Percentiles rank a stretch among this genome's conserved stretches.
Evolutionary conservation across 1,139 yeast species (phyloP).

Genomic region (Scheffersomyces cryptocercus): DNA sequence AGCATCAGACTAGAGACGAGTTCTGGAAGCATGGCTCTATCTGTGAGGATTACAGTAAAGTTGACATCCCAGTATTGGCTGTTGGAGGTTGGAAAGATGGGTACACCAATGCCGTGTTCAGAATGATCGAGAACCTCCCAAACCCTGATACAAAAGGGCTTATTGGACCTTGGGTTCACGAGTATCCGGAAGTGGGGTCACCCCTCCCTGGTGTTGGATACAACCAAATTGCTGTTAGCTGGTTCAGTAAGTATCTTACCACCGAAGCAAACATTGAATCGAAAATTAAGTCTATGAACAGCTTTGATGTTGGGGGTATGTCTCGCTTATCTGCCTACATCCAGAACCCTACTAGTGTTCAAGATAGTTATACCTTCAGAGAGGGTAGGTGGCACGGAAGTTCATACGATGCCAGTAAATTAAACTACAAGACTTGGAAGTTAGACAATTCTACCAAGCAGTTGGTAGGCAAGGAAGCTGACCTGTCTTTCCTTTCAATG

Average conservation of each 20-base stretch:
- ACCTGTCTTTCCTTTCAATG: neutral
- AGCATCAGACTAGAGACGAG: slow-evolving; percentile 40
- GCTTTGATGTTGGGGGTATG: slow-evolving; percentile 12
- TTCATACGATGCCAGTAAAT: neutral
- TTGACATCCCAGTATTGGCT: slow-evolving; percentile 40
- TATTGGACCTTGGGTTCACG: slow-evolving; percentile 49
- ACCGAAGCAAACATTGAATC: slow-evolving; percentile 17
- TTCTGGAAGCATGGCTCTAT: slow-evolving; percentile 46
- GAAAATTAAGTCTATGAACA: neutral
- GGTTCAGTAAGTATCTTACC: slow-evolving; percentile 36
- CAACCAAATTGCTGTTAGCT: slow-evolving; percentile 34
- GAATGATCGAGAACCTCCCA: slow-evolving; percentile 37
- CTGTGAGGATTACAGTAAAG: slow-evolving; percentile 34
- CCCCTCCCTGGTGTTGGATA: slow-evolving; percentile 43
- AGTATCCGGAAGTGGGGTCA: slow-evolving; percentile 44
- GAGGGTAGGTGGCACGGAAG: slow-evolving; percentile 38
- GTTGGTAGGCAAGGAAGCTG: neutral
- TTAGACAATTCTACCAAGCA: neutral
- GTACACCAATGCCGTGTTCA: slow-evolving; percentile 38
- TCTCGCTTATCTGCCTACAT: slow-evolving; percentile 38
- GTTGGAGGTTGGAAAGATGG: slow-evolving; percentile 49
- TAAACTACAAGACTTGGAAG: neutral
- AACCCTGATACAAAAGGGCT: slow-evolving; percentile 27
- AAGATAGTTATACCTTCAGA: slow-evolving; percentile 30
- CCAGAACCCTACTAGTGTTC: slow-evolving; percentile 35